Base-by-base conservation (phyloP, 2,329 filamentous ascomycete species). In the Zasmidium citrigriseum region DNA sequence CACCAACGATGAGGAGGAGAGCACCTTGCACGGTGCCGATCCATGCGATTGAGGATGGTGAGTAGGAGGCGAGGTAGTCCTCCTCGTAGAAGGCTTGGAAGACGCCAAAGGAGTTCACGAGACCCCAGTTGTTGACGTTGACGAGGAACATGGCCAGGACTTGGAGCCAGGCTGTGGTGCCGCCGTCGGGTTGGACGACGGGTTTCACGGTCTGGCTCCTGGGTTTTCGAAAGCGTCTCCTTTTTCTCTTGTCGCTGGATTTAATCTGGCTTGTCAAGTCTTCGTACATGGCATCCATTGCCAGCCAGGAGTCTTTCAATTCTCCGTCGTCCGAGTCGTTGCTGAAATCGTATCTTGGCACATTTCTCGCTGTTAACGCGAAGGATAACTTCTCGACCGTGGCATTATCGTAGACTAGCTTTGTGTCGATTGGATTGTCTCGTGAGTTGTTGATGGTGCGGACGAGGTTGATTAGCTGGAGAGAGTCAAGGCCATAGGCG, bases 1-100 rank as follows among this genome's bases (percentile, higher is more conserved):
- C 74, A 12, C 80, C 80, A 20, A 80, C 67, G 38, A 79, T 71
- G 62, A 82, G 74, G 20, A 83, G 72, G 14, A 83, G 73, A 64
- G 82, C 81, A 2, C 77, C 75, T 58, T 82, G 77, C 11, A 80
- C 66, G 1, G 79, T 78, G 38, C 80, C 79, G 54, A 82, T 80
- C 76, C 79, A 82, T 38, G 79, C 78, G 59, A 83, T 78, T 18
- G 34, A 38, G 45, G 48, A 53, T 25, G 52, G 50, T 16, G 41
- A 38, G 22, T 56, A 46, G 20, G 18, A 18, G 20, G 38, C 16
- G 20, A 60, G 54, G 18, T 49, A 48, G 27, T 23, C 20, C 18
- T 49, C 45, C 2, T 86, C 64, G 59, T 81, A 81, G 66, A 80
- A 80, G 24, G 70, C 71, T 53, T 80, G 75, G 57, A 79, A 80